Conservation (phyloP, 164 flowering plant genomes). For the Cinnamomum chago region DNA sequence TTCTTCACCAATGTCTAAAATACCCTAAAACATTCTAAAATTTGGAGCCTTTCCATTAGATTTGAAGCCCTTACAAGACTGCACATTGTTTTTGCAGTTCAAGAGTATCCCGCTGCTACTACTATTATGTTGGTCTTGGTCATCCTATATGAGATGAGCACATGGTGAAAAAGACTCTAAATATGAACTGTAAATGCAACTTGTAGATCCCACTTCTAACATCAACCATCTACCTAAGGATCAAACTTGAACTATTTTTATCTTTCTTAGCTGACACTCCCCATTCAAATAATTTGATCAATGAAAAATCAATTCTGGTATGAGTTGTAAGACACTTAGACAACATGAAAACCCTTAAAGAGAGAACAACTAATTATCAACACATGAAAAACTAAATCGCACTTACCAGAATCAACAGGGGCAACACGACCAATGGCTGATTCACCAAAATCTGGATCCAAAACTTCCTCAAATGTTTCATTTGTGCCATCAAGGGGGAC, state of each 20-base stretch:
- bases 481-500: slow-evolving; percentile 68
- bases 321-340: not conserved
- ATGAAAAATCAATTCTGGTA: not conserved
- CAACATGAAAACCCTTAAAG: not conserved
- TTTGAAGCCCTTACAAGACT: too few relatives aligned
- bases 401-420: slow-evolving; percentile 91
- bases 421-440: slow-evolving; percentile 97
- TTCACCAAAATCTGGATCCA: slow-evolving; percentile 97
- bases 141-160: too few relatives aligned
- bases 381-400: not conserved
- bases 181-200: not conserved
- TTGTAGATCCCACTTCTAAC: not conserved
- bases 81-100: too few relatives aligned
- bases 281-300: not conserved
- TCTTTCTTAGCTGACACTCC: not conserved
- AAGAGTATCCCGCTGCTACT: too few relatives aligned
- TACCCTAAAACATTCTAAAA: too few relatives aligned
- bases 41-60: too few relatives aligned
- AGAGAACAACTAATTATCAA: not conserved
- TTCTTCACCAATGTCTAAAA: too few relatives aligned
- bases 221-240: not conserved
- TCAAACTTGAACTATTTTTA: not conserved
- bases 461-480: slow-evolving; percentile 61
- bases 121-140: too few relatives aligned
- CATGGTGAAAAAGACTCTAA: not conserved